Evolutionary conservation across 2,329 filamentous ascomycete genomes (phyloP), one percentile per base, ranked within the genome.

Genomic region (Gyromitra esculenta): DNA sequence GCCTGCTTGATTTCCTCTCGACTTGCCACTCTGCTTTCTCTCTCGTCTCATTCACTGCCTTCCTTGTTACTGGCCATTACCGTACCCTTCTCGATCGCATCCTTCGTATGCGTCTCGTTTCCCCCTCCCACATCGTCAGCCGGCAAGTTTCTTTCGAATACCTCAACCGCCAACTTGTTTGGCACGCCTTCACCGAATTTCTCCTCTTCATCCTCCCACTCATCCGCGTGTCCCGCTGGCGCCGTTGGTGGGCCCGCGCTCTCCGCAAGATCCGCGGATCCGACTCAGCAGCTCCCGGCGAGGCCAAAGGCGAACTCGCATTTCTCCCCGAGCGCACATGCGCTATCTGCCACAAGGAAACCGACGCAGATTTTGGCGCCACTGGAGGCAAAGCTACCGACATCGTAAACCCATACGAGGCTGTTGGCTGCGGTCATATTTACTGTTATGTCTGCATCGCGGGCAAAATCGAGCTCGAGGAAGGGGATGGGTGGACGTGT

Each of bases 171-270:
- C 96, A 99, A 84, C 89, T 99, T 9, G 96, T 99, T 48, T 99
- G 96, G 96, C 96, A 99, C 84, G 96, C 96, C n/a, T 97, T 99
- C 81, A 99, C 96, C 35, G 96, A 99, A 83, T 99, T 99, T 81
- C 86, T 99, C n/a, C 88, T 99, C 41, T 99, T 98, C 83, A 88
- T 98, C 18, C 87, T 99, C n/a, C 96, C 96, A 0, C 88, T 99
- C n/a, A 92, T 99, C 54, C 96, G 96, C 66, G 95, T 99, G 80
- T 91, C 92, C 81, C 89, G 94, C 79, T 99, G 96, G 96, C 89
- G 93, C 74, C 88, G 94, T 79, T 97, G 95, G 91, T 86, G 97
- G n/a, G 87, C 89, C 21, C 89, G 94, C 78, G 90, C 91, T n/a
- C 97, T 94, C 93, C 90, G 92, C 80, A 94, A 91, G 83, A 90